A percentile compares a stretch with the other conserved stretches of the same genome.
Conservation (phyloP, 169 alveolate genomes). For the Cryptosporidium canis region DNA sequence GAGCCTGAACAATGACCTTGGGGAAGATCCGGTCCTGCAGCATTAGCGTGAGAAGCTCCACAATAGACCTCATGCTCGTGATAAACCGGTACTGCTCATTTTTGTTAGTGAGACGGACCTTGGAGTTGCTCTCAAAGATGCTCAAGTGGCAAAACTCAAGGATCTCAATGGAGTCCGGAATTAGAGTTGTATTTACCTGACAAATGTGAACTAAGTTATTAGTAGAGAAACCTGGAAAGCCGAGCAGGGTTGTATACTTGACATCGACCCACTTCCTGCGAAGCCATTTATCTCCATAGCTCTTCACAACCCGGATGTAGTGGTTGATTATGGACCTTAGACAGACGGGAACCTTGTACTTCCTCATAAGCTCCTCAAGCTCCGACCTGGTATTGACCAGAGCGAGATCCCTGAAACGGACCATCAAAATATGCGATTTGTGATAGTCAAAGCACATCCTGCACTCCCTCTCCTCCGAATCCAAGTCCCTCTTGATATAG, state of each 20-base stretch:
- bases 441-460: slow-evolving; percentile 60
- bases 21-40: slow-evolving; percentile 66
- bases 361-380: slow-evolving; percentile 37
- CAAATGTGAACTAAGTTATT: slow-evolving; percentile 62
- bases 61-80: slow-evolving; percentile 71
- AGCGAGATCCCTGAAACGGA: slow-evolving; percentile 33
- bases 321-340: slow-evolving; percentile 35
- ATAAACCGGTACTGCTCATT: slow-evolving; percentile 52
- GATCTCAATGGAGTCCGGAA: slow-evolving; percentile 66
- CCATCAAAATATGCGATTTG: slow-evolving; percentile 46
- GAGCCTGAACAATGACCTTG: slow-evolving; percentile 60
- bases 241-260: slow-evolving; percentile 48
- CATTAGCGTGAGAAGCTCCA: slow-evolving; percentile 64
- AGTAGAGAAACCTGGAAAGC: slow-evolving; percentile 72
- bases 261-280: slow-evolving; percentile 68
- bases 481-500: neutral
- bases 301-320: slow-evolving; percentile 24
- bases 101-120: slow-evolving; percentile 21
- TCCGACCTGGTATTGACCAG: slow-evolving; percentile 11
- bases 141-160: slow-evolving; percentile 67
- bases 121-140: slow-evolving; percentile 24
- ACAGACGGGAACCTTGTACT: slow-evolving; percentile 40
- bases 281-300: slow-evolving; percentile 59
- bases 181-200: slow-evolving; percentile 72
- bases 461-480: slow-evolving; percentile 31